Percentiles rank a stretch among this genome's conserved stretches.
Evolutionary conservation across 306 rosid species (phyloP).

Genomic region (Comarum palustre): DNA sequence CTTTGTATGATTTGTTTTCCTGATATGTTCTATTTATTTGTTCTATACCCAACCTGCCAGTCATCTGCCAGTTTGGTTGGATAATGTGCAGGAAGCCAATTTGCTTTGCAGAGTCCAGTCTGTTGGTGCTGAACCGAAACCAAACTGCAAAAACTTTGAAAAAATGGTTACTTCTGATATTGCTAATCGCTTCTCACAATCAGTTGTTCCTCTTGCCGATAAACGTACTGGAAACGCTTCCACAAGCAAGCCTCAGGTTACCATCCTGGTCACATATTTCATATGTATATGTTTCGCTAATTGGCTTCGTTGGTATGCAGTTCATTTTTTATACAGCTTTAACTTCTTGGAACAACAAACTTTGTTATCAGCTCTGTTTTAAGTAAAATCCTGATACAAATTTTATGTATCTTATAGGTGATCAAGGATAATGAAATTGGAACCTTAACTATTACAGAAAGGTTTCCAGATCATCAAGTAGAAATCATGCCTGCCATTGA

Average conservation of each 20-base stretch:
- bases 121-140: constrained; percentile 1
- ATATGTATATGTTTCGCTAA: neutral
- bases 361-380: neutral
- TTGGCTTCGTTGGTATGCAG: neutral
- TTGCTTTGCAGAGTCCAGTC: constrained; percentile 32
- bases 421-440: constrained; percentile 17
- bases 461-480: constrained; percentile 6
- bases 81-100: constrained; percentile 32
- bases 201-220: constrained; percentile 2
- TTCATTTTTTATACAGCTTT: neutral
- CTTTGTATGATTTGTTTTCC: neutral
- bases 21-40: constrained; percentile 2
- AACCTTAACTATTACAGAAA: constrained; percentile 21
- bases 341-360: neutral
- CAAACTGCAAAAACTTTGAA: constrained; percentile 2
- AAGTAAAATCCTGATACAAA: neutral
- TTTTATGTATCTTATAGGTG: constrained; percentile 21
- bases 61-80: constrained; percentile 35
- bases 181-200: constrained; percentile 8
- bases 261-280: constrained; percentile 5
- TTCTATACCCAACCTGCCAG: constrained; percentile 28
- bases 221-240: constrained; percentile 20
- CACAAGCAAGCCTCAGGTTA: constrained; percentile 30
- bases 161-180: neutral
- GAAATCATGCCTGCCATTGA: constrained; percentile 22